Base-by-base conservation (phyloP, 345 rosid genomes). In the Eucalyptus rudis region DNA sequence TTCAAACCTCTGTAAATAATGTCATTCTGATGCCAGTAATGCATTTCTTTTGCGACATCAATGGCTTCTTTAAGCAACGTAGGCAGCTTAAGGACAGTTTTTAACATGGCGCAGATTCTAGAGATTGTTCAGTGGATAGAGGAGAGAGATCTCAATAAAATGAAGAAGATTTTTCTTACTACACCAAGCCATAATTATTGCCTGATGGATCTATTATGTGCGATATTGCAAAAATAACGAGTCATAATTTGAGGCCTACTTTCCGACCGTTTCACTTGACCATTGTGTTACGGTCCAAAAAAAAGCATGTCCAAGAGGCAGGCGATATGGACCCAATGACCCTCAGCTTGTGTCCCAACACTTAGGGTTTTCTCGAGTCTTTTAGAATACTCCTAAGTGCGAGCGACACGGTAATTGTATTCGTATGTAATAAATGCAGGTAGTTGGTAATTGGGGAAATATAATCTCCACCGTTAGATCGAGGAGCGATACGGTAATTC, bases 1-100 rank as follows among this genome's bases (percentile, higher is more conserved):
- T 90, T 90, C 54, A 90, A 66, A 49, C 88, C 91, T 85, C 91
- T 79, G 64, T 90, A 90, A 50, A 90, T 88, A 50, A 90, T 90
- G 49, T 90, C 87, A 88, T 89, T 90, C 87, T 88, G 90, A 86
- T 88, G 91, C 89, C 88, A 80, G 86, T 88, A 90, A 87, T 88
- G 81, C 91, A 90, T 90, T 81, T 90, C 91, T 71, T 86, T 90
- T 13, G 91, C 62, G 51, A 90, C 90, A n/a, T 88, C 90, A 12
- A 88, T 86, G 27, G 91, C 90, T 80, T 88, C 87, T 87, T 88
- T 88, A 88, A 90, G 90, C 88, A 87, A 36, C 47, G 49, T 71
- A 47, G 91, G 90, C 12, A 90, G 89, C 84, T 25, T 43, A 76
- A 43, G 40, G 47, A 11, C 27, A 5, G 47, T 76, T 22, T 36